Evolutionary conservation across 768 basidiomycete genomes (phyloP).

Genomic region (Termitomyces sp.): DNA sequence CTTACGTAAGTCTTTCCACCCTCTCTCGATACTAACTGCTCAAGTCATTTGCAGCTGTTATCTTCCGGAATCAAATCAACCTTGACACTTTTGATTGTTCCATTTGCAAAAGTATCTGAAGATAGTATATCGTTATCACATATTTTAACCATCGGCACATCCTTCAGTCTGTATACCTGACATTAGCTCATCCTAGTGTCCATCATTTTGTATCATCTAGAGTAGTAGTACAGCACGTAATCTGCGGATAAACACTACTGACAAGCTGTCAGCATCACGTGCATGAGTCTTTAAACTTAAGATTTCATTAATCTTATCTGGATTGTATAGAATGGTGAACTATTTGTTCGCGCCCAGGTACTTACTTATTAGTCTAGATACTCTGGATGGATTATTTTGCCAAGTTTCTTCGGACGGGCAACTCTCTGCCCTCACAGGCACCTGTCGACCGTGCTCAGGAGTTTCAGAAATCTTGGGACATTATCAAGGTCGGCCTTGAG

Average conservation of each 20-base stretch:
- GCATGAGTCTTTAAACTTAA: background rate
- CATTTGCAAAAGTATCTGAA: conserved; percentile 82
- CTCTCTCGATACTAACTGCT: background rate
- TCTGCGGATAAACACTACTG: background rate
- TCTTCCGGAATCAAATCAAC: conserved; percentile 74
- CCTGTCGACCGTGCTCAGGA: conserved; percentile 64
- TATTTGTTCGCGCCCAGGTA: background rate
- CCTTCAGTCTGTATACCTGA: conserved; percentile 16
- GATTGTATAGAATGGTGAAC: background rate
- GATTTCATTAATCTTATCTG: background rate
- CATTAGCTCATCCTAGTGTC: conserved; percentile 12
- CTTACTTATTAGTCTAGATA: background rate
- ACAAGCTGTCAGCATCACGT: background rate
- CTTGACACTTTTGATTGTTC: conserved; percentile 60
- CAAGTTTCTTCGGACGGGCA: conserved; percentile 56
- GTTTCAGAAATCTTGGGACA: conserved; percentile 71
- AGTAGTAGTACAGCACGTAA: conserved; percentile 13
- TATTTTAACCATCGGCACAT: conserved; percentile 8
- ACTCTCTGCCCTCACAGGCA: conserved; percentile 40
- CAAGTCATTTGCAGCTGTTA: conserved; percentile 42
- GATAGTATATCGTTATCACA: conserved; percentile 28
- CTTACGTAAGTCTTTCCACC: conserved; percentile 54
- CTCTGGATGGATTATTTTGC: conserved; percentile 77
- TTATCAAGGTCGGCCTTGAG: conserved; percentile 53
- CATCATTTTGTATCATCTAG: conserved; percentile 16